Base-by-base conservation (phyloP, 345 rosid species). In the Salix caprea region DNA sequence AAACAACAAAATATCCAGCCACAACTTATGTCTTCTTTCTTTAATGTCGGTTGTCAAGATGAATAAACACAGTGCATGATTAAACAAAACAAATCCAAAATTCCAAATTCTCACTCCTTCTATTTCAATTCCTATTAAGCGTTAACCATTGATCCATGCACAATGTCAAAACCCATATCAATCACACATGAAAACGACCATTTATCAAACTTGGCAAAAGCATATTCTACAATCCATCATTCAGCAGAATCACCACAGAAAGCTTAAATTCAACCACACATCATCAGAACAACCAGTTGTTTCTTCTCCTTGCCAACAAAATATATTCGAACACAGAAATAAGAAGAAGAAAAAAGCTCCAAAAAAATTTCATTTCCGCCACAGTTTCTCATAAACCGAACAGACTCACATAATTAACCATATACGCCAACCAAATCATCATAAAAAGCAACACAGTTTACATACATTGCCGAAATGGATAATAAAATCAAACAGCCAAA, bases 401-500 rank as follows among this genome's bases (percentile, higher is more conserved):
- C 32, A 16, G 21, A 40, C 44, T 46, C 7, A 14, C 52, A 24
- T 58, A 69, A 36, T 11, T 46, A 68, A 24, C 30, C 7, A 52
- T 16, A 9, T 24, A 52, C 65, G 61, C 19, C 65, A 19, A 67
- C 54, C 7, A 48, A 67, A 65, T 64, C 24, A 46, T 28, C 15
- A 13, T 54, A 39, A 28, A 70, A 32, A 10, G 71, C 4, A 48
- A 46, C 23, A 48, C 0, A 66, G 6, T n/a, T 24, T 60, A 58
- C 34, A 32, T 28, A 40, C 28, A 62, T 42, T 10, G 44, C 34
- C 14, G 34, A 74, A 74, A 12, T 34, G 11, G 40, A 39, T 15
- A 23, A 24, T 61, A 60, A 68, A 62, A n/a, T 40, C 48, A 76
- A 75, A 52, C 78, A 44, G 24, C 73, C 26, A 75, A 67, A 78